Base-by-base conservation (phyloP, 1,284 basidiomycete genomes). In the Gastroboletus turbinatus region DNA sequence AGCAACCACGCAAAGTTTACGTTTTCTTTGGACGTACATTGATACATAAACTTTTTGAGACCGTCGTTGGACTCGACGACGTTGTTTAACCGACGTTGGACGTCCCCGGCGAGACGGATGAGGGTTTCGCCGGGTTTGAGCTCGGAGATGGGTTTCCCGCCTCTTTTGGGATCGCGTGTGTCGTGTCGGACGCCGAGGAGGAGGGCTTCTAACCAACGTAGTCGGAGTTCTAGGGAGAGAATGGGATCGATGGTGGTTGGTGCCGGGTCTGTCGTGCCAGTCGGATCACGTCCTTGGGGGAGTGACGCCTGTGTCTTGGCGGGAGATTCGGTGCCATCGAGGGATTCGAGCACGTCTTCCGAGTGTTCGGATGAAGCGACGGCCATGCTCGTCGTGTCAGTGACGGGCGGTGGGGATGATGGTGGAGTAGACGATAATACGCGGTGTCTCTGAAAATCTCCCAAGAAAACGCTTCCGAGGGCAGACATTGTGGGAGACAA, bases 171-270 rank as follows among this genome's bases (percentile, higher is more conserved):
- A 19, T 66, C 64, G 48, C 64, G 58, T 13, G 63, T 49, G 44
- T 82, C 78, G 56, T 80, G 79, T 50, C 80, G 82, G 27, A 86
- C 78, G 38, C 90, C 90, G 35, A 84, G 71, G 8, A 92, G 73
- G 51, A 92, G 74, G 13, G 87, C 87, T 66, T 92, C 90, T 0
- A 92, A 73, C 87, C 88, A 90, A 53, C 86, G 76, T 32, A 92
- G 68, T 2, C 90, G 80, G 32, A 92, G 74, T 63, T 91, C 86
- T 9, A 92, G 73, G 3, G 90, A 85, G 16, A 90, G 74, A 0
- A 70, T 72, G 3, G 89, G 85, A 42, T 85, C 80, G 50, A 92
- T 83, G 75, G 74, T 36, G 63, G 64, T 27, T 57, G 53, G 53
- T 30, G 51, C 11, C 33, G 45, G 44, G 21, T 32, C 42, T 25